A percentile compares a stretch with the other conserved stretches of the same genome.
phyloP scores from a whole-genome alignment of 257 asterid genomes.

The Rehmannia glutinosa region DNA sequence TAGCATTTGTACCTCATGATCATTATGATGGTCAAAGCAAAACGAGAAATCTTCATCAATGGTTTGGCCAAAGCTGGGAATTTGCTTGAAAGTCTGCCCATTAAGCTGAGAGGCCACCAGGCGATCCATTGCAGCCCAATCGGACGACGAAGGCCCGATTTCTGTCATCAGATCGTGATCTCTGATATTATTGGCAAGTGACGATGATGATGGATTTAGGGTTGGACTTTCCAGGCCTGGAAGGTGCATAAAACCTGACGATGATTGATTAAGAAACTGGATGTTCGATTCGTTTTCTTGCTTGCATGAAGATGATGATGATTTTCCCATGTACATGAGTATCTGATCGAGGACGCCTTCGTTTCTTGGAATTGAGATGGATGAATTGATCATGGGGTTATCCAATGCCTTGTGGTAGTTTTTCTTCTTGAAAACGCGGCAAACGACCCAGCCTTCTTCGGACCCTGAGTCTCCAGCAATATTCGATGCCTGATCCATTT shows the following conservation, averaged over 20 bases:
- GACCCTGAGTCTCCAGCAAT: constrained; percentile 32
- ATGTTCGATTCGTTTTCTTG: constrained; percentile 36
- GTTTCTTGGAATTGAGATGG: constrained; percentile 32
- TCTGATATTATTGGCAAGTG: not conserved
- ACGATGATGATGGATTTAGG: constrained; percentile 11
- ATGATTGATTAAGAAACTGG: not conserved
- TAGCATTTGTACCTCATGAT: constrained; percentile 25
- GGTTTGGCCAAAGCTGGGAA: constrained; percentile 5
- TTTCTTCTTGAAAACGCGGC: constrained; percentile 97
- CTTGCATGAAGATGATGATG: constrained; percentile 41
- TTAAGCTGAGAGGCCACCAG: constrained; percentile 91
- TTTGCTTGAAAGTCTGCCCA: constrained; percentile 39
- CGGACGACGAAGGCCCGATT: constrained; percentile 12
- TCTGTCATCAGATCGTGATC: constrained; percentile 23
- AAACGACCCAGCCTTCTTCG: constrained; percentile 95
- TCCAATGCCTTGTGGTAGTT: constrained; percentile 77
- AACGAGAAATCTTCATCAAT: constrained; percentile 43
- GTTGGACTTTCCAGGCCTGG: constrained; percentile 51
- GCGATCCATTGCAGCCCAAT: constrained; percentile 75
- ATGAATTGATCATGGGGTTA: constrained; percentile 21
- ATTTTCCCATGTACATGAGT: constrained; percentile 69
- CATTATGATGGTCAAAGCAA: constrained; percentile 30
- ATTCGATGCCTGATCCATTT: constrained; percentile 27
- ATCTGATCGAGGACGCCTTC: constrained; percentile 71
- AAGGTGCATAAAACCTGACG: constrained; percentile 58